Base-by-base conservation (phyloP, 106 monocot species). In the Platanthera guangdongensis region DNA sequence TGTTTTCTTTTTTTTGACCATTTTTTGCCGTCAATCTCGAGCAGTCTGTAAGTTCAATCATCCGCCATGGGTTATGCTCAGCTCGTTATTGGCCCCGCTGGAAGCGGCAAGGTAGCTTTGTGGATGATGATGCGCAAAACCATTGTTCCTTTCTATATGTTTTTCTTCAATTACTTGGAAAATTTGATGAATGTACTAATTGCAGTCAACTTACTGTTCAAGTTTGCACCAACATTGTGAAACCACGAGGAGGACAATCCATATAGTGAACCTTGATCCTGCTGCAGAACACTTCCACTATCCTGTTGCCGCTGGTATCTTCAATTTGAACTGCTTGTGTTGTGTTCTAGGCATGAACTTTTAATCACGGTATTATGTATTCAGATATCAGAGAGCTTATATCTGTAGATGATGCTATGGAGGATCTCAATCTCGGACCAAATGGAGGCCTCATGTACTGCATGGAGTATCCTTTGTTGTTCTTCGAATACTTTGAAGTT, bases 371-470 rank as follows among this genome's bases (percentile, higher is more conserved):
- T 71, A 67, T 49, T 79, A 9, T 74, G 12, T 11, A 3, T 79
- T 80, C 80, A 94, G 94, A 97, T 94, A 92, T 97, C 30, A 89
- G 94, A 57, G 97, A 94, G 47, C 93, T 97, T 1, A 88, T 97
- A 81, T 91, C 81, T 13, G 79, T 97, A 80, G 93, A 97, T 75
- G 97, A 97, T 88, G 94, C 86, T 11, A 97, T 97, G 97, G 97
- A 97, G 75, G 89, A 97, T 39, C 88, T 94, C 78, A 84, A 80
- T 9, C 70, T 97, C 51, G 97, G 93, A 3, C 91, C 93, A n/a
- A 97, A 94, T 78, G 97, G 93, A 3, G 97, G 84, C 4, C 91
- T 91, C 53, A 81, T 97, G 9, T 94, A 91, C 75, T 97, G 94
- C 78, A 94, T 97, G 93, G 91, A 97, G 97, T 97, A 94, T 97